phyloP scores from a whole-genome alignment of 2,329 filamentous ascomycete genomes.

The Hypoxylon sp. region DNA sequence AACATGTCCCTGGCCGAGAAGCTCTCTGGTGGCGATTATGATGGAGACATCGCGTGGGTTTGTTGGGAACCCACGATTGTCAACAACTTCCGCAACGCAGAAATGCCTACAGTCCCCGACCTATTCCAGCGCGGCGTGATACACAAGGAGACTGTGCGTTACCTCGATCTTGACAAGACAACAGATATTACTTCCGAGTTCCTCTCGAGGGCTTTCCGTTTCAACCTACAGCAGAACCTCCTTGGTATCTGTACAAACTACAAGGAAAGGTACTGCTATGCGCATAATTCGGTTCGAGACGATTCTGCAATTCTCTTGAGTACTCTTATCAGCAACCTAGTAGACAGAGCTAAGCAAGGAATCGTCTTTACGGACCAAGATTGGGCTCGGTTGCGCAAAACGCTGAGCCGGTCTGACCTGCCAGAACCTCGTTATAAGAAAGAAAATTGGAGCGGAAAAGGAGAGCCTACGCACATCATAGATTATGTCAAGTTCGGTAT shows the following conservation, averaged over 20 bases:
- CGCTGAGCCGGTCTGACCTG: constrained; percentile 53
- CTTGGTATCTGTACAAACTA: constrained; percentile 76
- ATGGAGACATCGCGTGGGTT: constrained; percentile 83
- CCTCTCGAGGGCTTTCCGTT: constrained; percentile 68
- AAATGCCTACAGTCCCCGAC: constrained; percentile 61
- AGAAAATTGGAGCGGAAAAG: constrained; percentile 50
- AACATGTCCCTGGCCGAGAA: constrained; percentile 75
- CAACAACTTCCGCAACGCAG: constrained; percentile 74
- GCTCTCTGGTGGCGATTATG: constrained; percentile 85
- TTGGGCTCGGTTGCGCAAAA: constrained; percentile 58
- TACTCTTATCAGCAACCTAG: constrained; percentile 66
- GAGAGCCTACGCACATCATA: constrained; percentile 66
- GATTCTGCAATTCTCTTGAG: constrained; percentile 64
- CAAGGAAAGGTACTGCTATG: constrained; percentile 75
- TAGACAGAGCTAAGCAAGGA: constrained; percentile 72
- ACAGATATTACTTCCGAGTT: constrained; percentile 60
- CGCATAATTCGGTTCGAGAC: constrained; percentile 65
- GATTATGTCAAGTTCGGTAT: constrained; percentile 73
- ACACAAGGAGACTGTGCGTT: constrained; percentile 62
- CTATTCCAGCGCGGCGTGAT: constrained; percentile 66
- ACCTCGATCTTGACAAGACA: constrained; percentile 60
- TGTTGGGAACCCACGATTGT: constrained; percentile 80
- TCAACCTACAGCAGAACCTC: constrained; percentile 69
- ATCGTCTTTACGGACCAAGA: constrained; percentile 62
- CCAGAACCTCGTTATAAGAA: constrained; percentile 61